A percentile compares a stretch with the other conserved stretches of the same genome.
These are phyloP conservation scores for Arthrobotrys megalospora DNA, from an alignment of 2,329 filamentous ascomycete species.

Conservation along the genomic window DNA sequence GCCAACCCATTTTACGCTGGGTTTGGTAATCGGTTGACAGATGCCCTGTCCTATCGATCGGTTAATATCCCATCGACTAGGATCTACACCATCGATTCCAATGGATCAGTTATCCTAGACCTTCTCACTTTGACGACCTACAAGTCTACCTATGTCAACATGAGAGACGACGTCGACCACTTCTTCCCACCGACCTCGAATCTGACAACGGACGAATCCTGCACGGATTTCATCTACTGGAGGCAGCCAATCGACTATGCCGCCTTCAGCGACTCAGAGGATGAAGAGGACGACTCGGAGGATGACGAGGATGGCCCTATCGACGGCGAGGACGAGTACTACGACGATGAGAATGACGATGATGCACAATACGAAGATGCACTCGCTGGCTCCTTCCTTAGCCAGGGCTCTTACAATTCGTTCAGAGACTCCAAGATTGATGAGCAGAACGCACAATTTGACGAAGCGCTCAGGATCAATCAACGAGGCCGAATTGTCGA, in stretches of 20 bases:
- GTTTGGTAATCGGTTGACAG: conserved; percentile 95
- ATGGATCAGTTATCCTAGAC: conserved; percentile 93
- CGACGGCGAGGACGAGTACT: conserved; percentile 71
- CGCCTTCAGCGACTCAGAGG: conserved; percentile 81
- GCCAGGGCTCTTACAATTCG: conserved; percentile 60
- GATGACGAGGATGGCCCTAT: conserved; percentile 68
- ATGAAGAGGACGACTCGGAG: conserved; percentile 69
- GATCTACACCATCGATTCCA: conserved; percentile 99
- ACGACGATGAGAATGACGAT: conserved; percentile 68
- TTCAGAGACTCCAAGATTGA: conserved; percentile 29
- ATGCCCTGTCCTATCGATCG: conserved; percentile 94
- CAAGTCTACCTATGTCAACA: conserved; percentile 96
- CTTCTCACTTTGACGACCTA: conserved; percentile 92
- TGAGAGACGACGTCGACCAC: conserved; percentile 97
- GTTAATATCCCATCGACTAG: conserved; percentile 94
- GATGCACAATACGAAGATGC: conserved; percentile 67
- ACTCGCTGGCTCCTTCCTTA: conserved; percentile 52
- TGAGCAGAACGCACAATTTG: conserved; percentile 44
- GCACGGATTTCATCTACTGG: conserved; percentile 98
- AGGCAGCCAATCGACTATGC: conserved; percentile 85
- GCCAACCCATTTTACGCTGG: conserved; percentile 93
- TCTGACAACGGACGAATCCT: conserved; percentile 90
- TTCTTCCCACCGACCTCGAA: conserved; percentile 95
- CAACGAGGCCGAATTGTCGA: conserved; percentile 47
- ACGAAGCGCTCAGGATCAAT: conserved; percentile 45